Evolutionary conservation across 2,329 filamentous ascomycete genomes (phyloP).

Genomic region (Colletotrichum musae): DNA sequence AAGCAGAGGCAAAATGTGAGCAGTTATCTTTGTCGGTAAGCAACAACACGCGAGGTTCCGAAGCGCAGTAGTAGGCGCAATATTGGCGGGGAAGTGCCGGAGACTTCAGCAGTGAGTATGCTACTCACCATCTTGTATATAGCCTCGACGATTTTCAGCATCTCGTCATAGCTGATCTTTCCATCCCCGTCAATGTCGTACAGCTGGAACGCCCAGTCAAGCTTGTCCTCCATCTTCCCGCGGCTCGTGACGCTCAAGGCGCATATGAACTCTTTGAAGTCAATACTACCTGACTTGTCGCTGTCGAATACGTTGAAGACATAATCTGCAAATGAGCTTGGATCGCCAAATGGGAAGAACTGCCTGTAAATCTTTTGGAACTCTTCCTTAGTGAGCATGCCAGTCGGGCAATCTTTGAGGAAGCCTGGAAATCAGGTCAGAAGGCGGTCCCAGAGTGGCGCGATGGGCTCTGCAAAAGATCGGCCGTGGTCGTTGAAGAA

Average conservation of each 20-base stretch:
- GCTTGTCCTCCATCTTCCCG: slow-evolving; percentile 99
- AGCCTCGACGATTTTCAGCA: slow-evolving; percentile 98
- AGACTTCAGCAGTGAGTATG: neutral
- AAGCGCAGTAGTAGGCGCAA: neutral
- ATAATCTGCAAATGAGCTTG: slow-evolving; percentile 97
- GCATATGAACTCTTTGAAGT: slow-evolving; percentile 99
- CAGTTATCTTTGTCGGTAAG: neutral
- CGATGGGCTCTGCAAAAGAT: neutral
- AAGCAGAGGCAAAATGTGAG: slow-evolving; percentile 9
- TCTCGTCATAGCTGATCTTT: slow-evolving; percentile 99
- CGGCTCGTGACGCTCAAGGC: slow-evolving; percentile 96
- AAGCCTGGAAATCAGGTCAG: slow-evolving; percentile 75
- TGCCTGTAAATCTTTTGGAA: slow-evolving; percentile 99
- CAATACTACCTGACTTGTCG: slow-evolving; percentile 96
- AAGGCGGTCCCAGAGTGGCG: neutral
- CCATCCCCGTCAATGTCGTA: slow-evolving; percentile 99
- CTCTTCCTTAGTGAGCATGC: slow-evolving; percentile 97
- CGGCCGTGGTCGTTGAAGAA: neutral
- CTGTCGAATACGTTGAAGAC: slow-evolving; percentile 99
- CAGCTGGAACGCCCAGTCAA: slow-evolving; percentile 99
- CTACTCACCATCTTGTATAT: slow-evolving; percentile 97
- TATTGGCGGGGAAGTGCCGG: neutral
- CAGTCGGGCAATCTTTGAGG: slow-evolving; percentile 96
- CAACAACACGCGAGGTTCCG: neutral
- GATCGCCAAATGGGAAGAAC: slow-evolving; percentile 99